Evolutionary conservation across 2,329 filamentous ascomycete genomes (phyloP).

Genomic region (Penicillium aurantiogriseum): DNA sequence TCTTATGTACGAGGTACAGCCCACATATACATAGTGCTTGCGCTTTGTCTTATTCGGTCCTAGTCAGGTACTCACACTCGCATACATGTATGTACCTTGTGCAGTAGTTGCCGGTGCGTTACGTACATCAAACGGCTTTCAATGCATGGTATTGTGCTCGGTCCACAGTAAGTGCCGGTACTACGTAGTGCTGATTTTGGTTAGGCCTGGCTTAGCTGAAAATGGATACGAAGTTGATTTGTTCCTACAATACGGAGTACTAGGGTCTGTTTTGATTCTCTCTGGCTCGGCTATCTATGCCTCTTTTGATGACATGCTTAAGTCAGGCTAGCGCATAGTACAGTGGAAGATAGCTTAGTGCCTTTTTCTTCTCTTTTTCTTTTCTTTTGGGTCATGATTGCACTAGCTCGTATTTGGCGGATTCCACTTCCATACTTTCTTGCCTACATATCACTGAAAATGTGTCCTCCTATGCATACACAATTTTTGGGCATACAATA

Average conservation of each 20-base stretch:
- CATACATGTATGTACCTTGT: neutral
- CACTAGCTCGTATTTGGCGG: neutral
- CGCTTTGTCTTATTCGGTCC: neutral
- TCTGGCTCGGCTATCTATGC: neutral
- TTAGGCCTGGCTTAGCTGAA: neutral
- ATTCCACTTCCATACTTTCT: neutral
- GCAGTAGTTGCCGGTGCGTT: neutral
- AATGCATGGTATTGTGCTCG: neutral
- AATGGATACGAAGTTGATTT: neutral
- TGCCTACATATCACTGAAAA: neutral
- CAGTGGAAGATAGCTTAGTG: neutral
- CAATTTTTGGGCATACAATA: neutral
- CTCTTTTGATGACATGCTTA: neutral
- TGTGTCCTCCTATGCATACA: neutral
- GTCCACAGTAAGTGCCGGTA: neutral
- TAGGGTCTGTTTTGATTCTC: neutral
- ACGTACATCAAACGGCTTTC: neutral
- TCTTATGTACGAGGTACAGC: neutral
- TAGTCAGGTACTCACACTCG: slow-evolving; percentile 4
- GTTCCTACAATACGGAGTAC: neutral
- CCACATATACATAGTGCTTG: neutral
- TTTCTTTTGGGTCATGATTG: neutral
- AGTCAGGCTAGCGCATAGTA: neutral
- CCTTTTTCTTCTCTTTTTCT: neutral
- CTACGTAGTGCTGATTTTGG: neutral